These are phyloP conservation scores for Colletotrichum melonis DNA, from an alignment of 2,329 filamentous ascomycete genomes.

Conservation along the genomic window DNA sequence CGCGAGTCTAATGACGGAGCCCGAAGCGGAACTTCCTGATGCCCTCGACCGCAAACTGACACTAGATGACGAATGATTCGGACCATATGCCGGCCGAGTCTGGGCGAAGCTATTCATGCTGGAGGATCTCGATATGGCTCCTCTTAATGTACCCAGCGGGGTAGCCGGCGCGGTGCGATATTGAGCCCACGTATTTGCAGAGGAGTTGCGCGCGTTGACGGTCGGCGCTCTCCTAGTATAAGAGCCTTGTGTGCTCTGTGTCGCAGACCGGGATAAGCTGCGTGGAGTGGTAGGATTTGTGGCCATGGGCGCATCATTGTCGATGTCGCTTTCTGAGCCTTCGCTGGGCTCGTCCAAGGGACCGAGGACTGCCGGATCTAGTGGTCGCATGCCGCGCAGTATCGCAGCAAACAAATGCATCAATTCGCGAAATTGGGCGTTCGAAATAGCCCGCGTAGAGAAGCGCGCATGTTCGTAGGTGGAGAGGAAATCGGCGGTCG, in stretches of 20 bases:
- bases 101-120: conserved; percentile 56
- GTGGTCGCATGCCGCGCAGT: conserved; percentile 77
- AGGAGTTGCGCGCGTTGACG: conserved; percentile 51
- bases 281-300: conserved; percentile 55
- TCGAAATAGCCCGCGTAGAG: conserved; percentile 75
- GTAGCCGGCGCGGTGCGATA: conserved; percentile 67
- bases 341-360: conserved; percentile 40
- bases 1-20: conserved; percentile 62
- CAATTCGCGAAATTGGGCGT: conserved; percentile 77
- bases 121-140: conserved; percentile 48
- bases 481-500: conserved; percentile 73
- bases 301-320: conserved; percentile 57
- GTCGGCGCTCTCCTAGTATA: conserved; percentile 36
- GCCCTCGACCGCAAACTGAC: conserved; percentile 52
- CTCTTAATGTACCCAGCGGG: conserved; percentile 55
- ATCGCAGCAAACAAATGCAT: conserved; percentile 90
- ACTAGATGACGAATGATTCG: conserved; percentile 50
- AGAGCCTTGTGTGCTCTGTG: conserved; percentile 47
- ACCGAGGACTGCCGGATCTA: conserved; percentile 66
- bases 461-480: conserved; percentile 90
- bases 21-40: conserved; percentile 46
- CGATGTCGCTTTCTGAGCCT: conserved; percentile 54
- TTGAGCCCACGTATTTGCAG: conserved; percentile 55
- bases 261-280: conserved; percentile 43
- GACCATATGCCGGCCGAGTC: conserved; percentile 52